These are phyloP conservation scores for Termitomyces sp. DNA, from an alignment of 768 basidiomycete species.

Conservation along the genomic window DNA sequence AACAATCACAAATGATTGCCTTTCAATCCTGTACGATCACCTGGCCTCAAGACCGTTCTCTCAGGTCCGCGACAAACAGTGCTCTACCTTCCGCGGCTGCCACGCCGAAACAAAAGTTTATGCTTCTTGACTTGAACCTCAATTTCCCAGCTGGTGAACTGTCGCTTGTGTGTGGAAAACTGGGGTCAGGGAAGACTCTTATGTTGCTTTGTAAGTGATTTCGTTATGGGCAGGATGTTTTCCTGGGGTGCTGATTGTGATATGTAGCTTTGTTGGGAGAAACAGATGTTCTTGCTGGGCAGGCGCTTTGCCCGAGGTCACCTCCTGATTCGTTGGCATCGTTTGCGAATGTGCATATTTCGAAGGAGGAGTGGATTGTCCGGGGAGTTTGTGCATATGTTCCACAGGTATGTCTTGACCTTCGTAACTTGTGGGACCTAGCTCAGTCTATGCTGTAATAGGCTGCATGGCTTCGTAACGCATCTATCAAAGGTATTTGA, in stretches of 20 bases:
- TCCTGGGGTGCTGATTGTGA: slow-evolving; percentile 5
- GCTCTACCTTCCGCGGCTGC: slow-evolving; percentile 48
- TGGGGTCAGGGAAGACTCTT: slow-evolving; percentile 87
- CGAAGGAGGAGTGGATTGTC: slow-evolving; percentile 69
- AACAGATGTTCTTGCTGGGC: slow-evolving; percentile 78
- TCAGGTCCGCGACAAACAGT: slow-evolving; percentile 23
- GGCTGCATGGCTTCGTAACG: slow-evolving; percentile 69
- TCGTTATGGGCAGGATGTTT: neutral
- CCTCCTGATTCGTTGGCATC: slow-evolving; percentile 72
- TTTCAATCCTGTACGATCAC: slow-evolving; percentile 85
- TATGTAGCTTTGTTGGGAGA: slow-evolving; percentile 74
- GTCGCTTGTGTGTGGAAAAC: slow-evolving; percentile 81
- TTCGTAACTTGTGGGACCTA: neutral
- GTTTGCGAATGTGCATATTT: slow-evolving; percentile 36
- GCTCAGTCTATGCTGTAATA: slow-evolving; percentile 6
- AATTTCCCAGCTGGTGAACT: slow-evolving; percentile 77
- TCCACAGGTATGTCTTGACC: slow-evolving; percentile 49
- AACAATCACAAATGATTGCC: slow-evolving; percentile 56
- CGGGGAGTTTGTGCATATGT: slow-evolving; percentile 81
- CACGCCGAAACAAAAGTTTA: slow-evolving; percentile 76
- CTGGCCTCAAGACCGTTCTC: slow-evolving; percentile 77
- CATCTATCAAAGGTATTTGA: slow-evolving; percentile 45
- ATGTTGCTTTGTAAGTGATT: slow-evolving; percentile 52
- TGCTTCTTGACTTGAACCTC: slow-evolving; percentile 71
- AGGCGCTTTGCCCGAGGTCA: slow-evolving; percentile 78